Percentiles rank a stretch among this genome's conserved stretches.
Conservation (phyloP, 192 early-diverging fungal species). For the Helicostylum pulchrum region DNA sequence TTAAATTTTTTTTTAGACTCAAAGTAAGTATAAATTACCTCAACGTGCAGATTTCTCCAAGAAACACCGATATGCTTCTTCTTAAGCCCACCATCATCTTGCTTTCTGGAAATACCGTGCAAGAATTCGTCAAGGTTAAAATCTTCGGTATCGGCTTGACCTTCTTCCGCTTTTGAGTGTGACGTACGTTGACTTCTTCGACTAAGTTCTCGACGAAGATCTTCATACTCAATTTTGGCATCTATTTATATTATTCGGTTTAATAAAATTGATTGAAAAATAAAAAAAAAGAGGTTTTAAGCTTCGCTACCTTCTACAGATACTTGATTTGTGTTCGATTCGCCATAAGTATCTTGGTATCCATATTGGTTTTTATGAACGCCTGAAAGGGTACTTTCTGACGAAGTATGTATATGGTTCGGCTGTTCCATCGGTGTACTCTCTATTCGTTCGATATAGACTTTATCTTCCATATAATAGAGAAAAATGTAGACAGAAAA, state of each 20-base stretch:
- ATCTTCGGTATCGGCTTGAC: constrained; percentile 9
- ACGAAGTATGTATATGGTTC: no score
- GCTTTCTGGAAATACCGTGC: constrained; percentile 10
- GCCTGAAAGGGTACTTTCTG: no score
- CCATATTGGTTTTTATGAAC: no score
- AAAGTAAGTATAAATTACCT: constrained; percentile 1
- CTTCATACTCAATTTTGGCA: constrained; percentile 28
- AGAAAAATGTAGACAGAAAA: no score
- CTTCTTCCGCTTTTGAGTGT: constrained; percentile 26
- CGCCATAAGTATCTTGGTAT: not conserved
- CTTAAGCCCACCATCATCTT: constrained; percentile 20
- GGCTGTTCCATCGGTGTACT: no score
- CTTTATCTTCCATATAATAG: no score
- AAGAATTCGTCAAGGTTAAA: constrained; percentile 33
- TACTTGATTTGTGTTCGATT: not conserved
- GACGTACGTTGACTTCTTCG: constrained; percentile 21
- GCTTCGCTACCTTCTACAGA: not conserved
- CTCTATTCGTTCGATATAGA: no score
- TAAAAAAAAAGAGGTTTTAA: not conserved
- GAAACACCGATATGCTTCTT: constrained; percentile 28
- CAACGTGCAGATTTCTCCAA: constrained; percentile 35
- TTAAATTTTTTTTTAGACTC: not conserved
- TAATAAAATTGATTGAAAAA: not conserved
- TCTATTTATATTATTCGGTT: constrained; percentile 4
- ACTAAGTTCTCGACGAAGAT: constrained; percentile 27